Evolutionary conservation across 2,329 filamentous ascomycete genomes (phyloP).

Genomic region (Penicillium sp.): DNA sequence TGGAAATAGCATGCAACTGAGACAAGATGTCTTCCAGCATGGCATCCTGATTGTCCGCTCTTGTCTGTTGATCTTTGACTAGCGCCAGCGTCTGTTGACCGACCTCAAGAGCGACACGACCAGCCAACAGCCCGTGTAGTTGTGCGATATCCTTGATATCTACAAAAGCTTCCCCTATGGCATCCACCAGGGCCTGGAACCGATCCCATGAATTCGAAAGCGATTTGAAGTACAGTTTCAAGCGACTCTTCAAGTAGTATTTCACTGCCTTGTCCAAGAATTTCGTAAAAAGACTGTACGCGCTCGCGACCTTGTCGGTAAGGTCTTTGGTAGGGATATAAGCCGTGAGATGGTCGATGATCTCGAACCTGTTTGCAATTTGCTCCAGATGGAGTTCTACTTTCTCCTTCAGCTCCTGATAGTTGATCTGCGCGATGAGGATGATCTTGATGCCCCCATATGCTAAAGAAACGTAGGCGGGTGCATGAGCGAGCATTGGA

Average conservation of each 20-base stretch:
- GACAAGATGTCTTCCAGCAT: not conserved
- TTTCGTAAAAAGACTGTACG: not conserved
- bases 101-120: not conserved
- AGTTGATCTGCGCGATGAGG: not conserved
- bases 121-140: not conserved
- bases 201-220: not conserved
- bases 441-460: not conserved
- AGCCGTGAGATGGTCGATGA: not conserved
- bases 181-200: not conserved
- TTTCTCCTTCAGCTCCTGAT: not conserved
- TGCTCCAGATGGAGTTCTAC: not conserved
- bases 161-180: not conserved
- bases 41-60: not conserved
- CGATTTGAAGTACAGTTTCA: not conserved
- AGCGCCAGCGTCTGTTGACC: not conserved
- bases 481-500: not conserved
- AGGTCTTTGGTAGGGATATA: not conserved
- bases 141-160: not conserved
- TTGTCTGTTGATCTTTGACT: not conserved
- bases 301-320: not conserved
- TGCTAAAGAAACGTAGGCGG: not conserved
- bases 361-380: not conserved
- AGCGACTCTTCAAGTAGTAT: not conserved
- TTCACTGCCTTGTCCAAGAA: not conserved
- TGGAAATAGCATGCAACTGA: not conserved